Conservation (phyloP, 176 grass and related monocot species). For the Zoysia japonica region DNA sequence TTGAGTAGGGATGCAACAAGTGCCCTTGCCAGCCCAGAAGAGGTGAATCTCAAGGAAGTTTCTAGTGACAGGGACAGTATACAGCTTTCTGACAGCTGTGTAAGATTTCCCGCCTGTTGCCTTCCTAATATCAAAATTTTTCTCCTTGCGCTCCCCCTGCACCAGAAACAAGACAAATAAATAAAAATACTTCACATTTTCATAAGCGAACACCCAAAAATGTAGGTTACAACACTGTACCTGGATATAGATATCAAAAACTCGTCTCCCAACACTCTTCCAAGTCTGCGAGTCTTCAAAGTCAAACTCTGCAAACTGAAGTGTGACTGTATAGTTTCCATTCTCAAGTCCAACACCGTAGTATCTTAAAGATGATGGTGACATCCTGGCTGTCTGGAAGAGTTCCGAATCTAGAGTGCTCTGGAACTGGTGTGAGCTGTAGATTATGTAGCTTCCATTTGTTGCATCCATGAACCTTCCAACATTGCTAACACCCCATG, state of each 20-base stretch:
- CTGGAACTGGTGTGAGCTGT: conserved; percentile 50
- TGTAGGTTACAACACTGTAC: conserved; percentile 33
- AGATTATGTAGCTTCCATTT: conserved; percentile 50
- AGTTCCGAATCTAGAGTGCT: conserved; percentile 69
- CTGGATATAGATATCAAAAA: conserved; percentile 95
- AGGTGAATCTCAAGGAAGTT: conserved; percentile 95
- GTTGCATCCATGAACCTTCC: conserved; percentile 51
- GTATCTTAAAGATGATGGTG: conserved; percentile 80
- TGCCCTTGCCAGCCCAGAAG: conserved; percentile 95
- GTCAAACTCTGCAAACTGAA: conserved; percentile 73
- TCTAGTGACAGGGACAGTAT: conserved; percentile 54
- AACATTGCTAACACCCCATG: conserved; percentile 78
- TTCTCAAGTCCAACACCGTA: conserved; percentile 85
- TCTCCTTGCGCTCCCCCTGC: conserved; percentile 61
- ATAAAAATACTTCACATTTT: neutral
- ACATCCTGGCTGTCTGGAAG: conserved; percentile 77
- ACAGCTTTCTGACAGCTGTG: conserved; percentile 57
- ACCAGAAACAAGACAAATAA: neutral
- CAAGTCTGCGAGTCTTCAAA: conserved; percentile 44
- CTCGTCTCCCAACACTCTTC: conserved; percentile 63
- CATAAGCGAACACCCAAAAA: conserved; percentile 9
- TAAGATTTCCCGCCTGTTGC: conserved; percentile 55
- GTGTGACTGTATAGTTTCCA: conserved; percentile 83
- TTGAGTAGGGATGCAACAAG: conserved; percentile 71
- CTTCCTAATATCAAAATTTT: conserved; percentile 87